Percentiles rank a stretch among this genome's conserved stretches.
These are phyloP conservation scores for Filobasidium uniguttulatum DNA, from an alignment of 1,284 basidiomycete species.

Conservation along the genomic window DNA sequence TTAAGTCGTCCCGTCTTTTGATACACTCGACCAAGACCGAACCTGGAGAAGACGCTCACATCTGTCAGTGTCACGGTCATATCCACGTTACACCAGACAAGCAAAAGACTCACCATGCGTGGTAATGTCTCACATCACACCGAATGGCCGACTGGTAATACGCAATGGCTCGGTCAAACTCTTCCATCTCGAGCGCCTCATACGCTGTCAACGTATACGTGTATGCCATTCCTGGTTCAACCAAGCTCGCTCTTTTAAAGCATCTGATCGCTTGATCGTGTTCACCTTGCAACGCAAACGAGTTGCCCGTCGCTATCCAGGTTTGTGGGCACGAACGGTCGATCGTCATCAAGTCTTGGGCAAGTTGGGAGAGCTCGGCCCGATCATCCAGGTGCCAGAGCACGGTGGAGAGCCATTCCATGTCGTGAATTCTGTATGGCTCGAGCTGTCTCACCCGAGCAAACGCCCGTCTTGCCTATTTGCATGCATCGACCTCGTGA, in stretches of 20 bases:
- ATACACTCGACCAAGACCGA: conserved; percentile 90
- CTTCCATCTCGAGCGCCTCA: conserved; percentile 77
- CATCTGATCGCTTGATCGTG: conserved; percentile 78
- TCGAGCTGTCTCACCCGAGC: conserved; percentile 60
- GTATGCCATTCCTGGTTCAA: conserved; percentile 74
- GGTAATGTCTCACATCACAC: conserved; percentile 78
- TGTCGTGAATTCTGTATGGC: conserved; percentile 71
- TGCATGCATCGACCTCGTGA: background rate
- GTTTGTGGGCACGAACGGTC: conserved; percentile 67
- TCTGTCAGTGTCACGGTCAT: conserved; percentile 4
- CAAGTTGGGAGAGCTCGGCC: conserved; percentile 70
- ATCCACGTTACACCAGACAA: no score
- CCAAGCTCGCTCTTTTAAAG: conserved; percentile 71
- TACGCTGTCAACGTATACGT: conserved; percentile 88
- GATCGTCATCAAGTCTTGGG: conserved; percentile 74
- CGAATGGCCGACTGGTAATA: conserved; percentile 81
- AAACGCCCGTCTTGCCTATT: conserved; percentile 74
- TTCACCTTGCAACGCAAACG: conserved; percentile 82
- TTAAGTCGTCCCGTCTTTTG: conserved; percentile 76
- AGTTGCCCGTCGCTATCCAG: conserved; percentile 88
- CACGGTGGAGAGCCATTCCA: conserved; percentile 87
- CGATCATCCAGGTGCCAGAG: conserved; percentile 78
- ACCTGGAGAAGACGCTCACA: conserved; percentile 45
- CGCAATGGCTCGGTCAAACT: conserved; percentile 71
- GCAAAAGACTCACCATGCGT: conserved; percentile 67